Base-by-base conservation (phyloP, 148 eudicot genomes). In the Rhododendron molle region DNA sequence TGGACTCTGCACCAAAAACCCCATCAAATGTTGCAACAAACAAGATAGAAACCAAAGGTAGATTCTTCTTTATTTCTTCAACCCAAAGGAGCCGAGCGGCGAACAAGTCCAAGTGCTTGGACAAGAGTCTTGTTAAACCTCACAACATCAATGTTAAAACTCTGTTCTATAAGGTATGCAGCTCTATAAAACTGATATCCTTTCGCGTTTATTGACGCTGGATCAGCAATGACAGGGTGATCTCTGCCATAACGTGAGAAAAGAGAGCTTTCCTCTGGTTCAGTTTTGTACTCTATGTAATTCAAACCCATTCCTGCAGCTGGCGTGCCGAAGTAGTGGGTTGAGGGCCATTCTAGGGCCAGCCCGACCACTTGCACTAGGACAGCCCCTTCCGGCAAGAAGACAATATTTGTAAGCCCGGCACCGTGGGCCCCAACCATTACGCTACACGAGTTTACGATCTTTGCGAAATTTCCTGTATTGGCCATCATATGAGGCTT, bases 371-470 rank as follows among this genome's bases (percentile, higher is more conserved):
- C 84, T 46, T 94, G 95, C 69, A 92, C 85, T 86, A 91, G 52
- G 5, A 91, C 90, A 0, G 92, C 92, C 43, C 96, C 93, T 12
- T 69, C 73, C 0, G 91, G 88, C 87, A 94, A 81, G 90, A 94
- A 92, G 81, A 94, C 10, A 16, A 84, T 87, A 60, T 94, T 90
- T 23, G 92, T 86, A 0, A 94, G 82, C 23, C 94, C 95, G 21
- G 95, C 96, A 5, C 96, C 96, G 47, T 92, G 95, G 47, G 89
- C 89, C 23, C 91, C 95, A 23, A 94, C 87, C 50, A 92, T 69
- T 0, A 94, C 92, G 71, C 90, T 91, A 49, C 91, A 89, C 16
- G 90, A 86, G 65, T 87, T 92, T 21, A 94, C 88, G 65, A 89
- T 32, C 30, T 71, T 50, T 0, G 91, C 84, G 60, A 94, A 54